Conservation (phyloP, 2,329 filamentous ascomycete genomes). For the Harringtonia lauricola region DNA sequence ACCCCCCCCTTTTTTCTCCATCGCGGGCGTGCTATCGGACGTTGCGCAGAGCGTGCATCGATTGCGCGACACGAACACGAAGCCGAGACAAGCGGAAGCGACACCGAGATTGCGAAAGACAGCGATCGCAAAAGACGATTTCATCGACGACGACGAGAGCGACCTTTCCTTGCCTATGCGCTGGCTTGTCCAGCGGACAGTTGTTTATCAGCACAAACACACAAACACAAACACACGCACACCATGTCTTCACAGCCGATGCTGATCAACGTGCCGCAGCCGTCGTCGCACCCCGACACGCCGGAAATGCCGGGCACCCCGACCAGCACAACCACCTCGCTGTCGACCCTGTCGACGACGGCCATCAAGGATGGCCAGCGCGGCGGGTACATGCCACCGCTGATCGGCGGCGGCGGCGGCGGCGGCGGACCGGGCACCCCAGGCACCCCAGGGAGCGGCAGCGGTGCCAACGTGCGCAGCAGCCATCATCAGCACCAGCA, state of each 20-base stretch:
- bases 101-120: too few relatives aligned
- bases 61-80: too few relatives aligned
- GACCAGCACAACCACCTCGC: constrained; percentile 82
- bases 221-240: not conserved
- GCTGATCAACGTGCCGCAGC: constrained; percentile 74
- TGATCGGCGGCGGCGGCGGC: not conserved
- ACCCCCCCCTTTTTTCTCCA: too few relatives aligned
- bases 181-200: not conserved
- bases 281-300: constrained; percentile 71
- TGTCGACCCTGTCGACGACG: constrained; percentile 83
- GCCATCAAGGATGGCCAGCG: constrained; percentile 95
- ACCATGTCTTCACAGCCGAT: constrained; percentile 39
- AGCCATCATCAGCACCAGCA: constrained; percentile 39
- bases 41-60: too few relatives aligned
- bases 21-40: too few relatives aligned
- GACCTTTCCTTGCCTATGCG: not conserved
- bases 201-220: too few relatives aligned
- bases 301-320: constrained; percentile 89
- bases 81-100: too few relatives aligned
- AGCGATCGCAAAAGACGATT: too few relatives aligned
- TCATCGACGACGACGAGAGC: not conserved
- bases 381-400: constrained; percentile 39
- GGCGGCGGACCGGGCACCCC: not conserved
- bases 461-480: constrained; percentile 42
- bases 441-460: too few relatives aligned